phyloP scores from a whole-genome alignment of 257 asterid species.

The Catharanthus roseus region DNA sequence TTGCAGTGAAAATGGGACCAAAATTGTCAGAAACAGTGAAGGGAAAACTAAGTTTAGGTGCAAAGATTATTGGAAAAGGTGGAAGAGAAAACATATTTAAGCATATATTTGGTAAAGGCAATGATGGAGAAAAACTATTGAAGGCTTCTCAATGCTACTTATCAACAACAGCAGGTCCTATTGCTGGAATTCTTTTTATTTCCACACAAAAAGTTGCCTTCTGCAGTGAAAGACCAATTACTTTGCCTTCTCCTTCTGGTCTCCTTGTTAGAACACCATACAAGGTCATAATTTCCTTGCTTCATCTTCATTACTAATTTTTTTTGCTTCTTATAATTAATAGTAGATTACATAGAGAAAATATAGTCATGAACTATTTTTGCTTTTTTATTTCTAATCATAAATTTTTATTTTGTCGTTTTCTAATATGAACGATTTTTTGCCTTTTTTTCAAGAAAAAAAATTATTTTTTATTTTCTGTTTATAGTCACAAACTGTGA shows the following conservation, averaged over 20 bases:
- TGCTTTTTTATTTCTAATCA: too few species aligned
- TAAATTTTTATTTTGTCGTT: too few species aligned
- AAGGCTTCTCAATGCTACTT: constrained; percentile 90
- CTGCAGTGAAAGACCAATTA: constrained; percentile 75
- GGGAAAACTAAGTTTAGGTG: constrained; percentile 77
- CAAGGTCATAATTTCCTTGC: constrained; percentile 51
- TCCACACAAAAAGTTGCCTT: constrained; percentile 63
- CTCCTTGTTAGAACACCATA: constrained; percentile 44
- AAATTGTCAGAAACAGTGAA: constrained; percentile 69
- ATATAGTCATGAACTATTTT: too few species aligned
- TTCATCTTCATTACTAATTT: too few species aligned
- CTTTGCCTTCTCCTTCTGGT: constrained; percentile 40
- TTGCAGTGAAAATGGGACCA: constrained; percentile 61
- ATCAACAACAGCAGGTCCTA: constrained; percentile 83
- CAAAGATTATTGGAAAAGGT: constrained; percentile 59
- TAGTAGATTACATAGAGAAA: too few species aligned
- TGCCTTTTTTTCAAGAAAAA: too few species aligned
- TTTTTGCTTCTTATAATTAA: too few species aligned
- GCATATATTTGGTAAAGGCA: constrained; percentile 44
- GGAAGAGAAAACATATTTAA: constrained; percentile 67
- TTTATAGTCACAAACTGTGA: too few species aligned
- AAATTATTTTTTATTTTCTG: too few species aligned
- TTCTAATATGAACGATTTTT: too few species aligned
- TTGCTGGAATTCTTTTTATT: constrained; percentile 73
- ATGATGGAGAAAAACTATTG: constrained; percentile 48